These are phyloP conservation scores for Macrolepiota albuminosa DNA, from an alignment of 768 basidiomycete genomes.

Conservation along the genomic window DNA sequence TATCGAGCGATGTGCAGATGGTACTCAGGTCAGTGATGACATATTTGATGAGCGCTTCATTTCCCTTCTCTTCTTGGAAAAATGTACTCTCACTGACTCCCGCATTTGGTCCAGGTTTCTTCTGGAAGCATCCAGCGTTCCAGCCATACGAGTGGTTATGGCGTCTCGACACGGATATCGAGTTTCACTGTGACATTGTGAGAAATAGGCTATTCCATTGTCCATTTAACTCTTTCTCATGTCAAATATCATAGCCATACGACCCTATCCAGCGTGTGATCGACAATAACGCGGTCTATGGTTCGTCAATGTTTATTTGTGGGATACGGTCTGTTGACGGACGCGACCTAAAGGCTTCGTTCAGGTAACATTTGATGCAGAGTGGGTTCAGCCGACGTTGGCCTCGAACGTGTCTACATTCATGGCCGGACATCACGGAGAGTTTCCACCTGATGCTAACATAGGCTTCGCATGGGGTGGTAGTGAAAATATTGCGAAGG, in stretches of 20 bases:
- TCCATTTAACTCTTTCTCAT: not conserved
- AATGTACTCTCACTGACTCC: not conserved
- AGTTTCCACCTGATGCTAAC: conserved; percentile 20
- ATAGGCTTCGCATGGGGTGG: conserved; percentile 22
- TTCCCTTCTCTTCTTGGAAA: not conserved
- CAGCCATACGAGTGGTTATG: conserved; percentile 25
- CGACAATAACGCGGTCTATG: conserved; percentile 20
- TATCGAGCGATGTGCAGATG: conserved; percentile 28
- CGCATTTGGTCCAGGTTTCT: conserved; percentile 18
- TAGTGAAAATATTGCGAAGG: conserved; percentile 17
- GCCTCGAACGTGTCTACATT: conserved; percentile 25
- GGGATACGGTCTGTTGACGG: not conserved
- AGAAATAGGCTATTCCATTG: conserved; percentile 1
- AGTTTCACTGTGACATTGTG: conserved; percentile 27
- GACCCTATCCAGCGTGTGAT: conserved; percentile 23
- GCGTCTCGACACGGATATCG: conserved; percentile 26
- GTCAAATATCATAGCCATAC: conserved; percentile 17
- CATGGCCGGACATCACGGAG: conserved; percentile 8
- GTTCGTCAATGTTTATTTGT: conserved; percentile 7
- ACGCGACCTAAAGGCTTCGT: conserved; percentile 19
- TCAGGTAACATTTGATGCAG: conserved; percentile 21
- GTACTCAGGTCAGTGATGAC: conserved; percentile 21
- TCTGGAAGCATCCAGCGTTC: conserved; percentile 24
- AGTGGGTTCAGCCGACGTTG: conserved; percentile 24
- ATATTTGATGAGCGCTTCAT: not conserved